Evolutionary conservation across 768 basidiomycete genomes (phyloP), one percentile per base, ranked within the genome.

Genomic region (Rhodosporidiobolus sp.): DNA sequence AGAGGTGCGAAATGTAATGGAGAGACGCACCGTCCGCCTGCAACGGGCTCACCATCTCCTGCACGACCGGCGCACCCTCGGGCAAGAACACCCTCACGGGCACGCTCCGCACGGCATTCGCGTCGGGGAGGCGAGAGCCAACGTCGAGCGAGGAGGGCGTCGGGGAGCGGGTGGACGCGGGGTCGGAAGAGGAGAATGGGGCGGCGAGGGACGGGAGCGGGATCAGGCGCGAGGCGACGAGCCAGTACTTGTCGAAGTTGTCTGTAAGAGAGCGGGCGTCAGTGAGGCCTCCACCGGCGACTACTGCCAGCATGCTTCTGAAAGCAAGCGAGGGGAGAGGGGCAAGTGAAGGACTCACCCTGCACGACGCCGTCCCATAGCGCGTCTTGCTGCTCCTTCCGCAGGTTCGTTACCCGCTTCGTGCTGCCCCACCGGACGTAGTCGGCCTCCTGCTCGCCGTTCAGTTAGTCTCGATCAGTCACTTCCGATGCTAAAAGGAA

Each of bases 371-470:
- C 94, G 77, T 96, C 93, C 96, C 96, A 99, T 66, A 97, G 87
- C 1, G 89, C 92, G 80, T 99, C 96, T 79, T 98, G 91, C 79
- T 98, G 95, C 34, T 86, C 87, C 80, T 94, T 92, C 65, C 93
- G 83, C 46, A 99, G 84, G 26, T 90, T 87, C 2, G 93, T 97
- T 83, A 97, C 92, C 48, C 93, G 87, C 79, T 92, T 92, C 28
- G 92, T 94, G 82, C 90, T 96, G 2, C 96, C 92, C 93, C 94
- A 98, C 58, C 95, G 86, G 58, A 96, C 88, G 79, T 96, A 97
- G 80, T 99, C 96, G 1, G 92, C 94, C 81, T 99, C 95, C 79
- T 98, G 96, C 55, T 95, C 50, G 14, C 50, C 24, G 50, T 52
- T 28, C 24, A 6, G 22, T 3, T n/a, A 16, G 26, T 9, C 32